A percentile compares a stretch with the other conserved stretches of the same genome.
Conservation (phyloP, 2,329 filamentous ascomycete species). For the Aspergillus thermomutatus region DNA sequence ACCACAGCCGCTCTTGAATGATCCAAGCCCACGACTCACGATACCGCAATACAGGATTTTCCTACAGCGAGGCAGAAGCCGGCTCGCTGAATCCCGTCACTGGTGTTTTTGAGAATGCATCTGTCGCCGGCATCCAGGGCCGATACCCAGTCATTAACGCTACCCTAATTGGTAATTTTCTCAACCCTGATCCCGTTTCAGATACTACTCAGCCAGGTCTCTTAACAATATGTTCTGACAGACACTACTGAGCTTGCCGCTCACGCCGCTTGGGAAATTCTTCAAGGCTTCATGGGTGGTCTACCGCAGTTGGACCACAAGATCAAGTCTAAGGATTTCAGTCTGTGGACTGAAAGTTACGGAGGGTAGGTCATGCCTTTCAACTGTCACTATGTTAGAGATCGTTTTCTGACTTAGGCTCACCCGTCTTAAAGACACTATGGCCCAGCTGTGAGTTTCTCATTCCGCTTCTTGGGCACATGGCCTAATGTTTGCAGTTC, state of each 20-base stretch:
- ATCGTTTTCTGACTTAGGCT: neutral
- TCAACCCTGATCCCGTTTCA: neutral
- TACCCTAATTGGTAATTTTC: conserved; percentile 38
- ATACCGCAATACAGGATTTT: conserved; percentile 26
- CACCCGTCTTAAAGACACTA: conserved; percentile 43
- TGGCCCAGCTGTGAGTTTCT: conserved; percentile 41
- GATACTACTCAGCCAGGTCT: neutral
- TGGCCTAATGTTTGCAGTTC: conserved; percentile 38
- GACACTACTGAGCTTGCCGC: conserved; percentile 58
- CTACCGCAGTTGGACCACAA: conserved; percentile 48
- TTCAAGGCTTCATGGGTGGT: conserved; percentile 53
- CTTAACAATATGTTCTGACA: conserved; percentile 1
- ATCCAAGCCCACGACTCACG: neutral
- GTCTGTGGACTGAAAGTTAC: conserved; percentile 58
- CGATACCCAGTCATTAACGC: conserved; percentile 51
- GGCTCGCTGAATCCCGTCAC: conserved; percentile 44
- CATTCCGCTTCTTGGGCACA: neutral
- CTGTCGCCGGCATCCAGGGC: conserved; percentile 42
- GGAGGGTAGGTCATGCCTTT: conserved; percentile 38
- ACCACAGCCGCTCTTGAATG: neutral
- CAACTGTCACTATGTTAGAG: neutral
- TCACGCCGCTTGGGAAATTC: conserved; percentile 52
- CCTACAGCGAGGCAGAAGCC: conserved; percentile 31
- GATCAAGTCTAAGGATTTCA: conserved; percentile 53
- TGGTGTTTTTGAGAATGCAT: conserved; percentile 46